These are phyloP conservation scores for Tylopilus plumbeoviolaceoides DNA, from an alignment of 768 basidiomycete species.

Conservation along the genomic window DNA sequence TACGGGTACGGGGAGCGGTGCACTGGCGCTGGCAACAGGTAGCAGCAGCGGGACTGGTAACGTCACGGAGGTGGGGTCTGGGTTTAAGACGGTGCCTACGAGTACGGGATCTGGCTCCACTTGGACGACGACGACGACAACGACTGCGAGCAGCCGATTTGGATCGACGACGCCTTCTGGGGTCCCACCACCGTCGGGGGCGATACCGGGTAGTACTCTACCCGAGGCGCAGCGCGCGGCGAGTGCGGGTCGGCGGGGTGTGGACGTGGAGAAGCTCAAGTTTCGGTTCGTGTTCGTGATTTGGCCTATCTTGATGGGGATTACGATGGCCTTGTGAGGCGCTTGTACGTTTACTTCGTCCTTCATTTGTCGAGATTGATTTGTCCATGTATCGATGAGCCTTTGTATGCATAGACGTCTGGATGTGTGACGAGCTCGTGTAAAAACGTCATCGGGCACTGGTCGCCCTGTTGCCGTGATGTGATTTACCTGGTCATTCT, in stretches of 20 bases:
- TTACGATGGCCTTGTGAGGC: conserved; percentile 49
- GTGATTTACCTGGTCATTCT: not conserved
- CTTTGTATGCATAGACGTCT: not conserved
- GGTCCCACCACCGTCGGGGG: conserved; percentile 9
- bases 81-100: conserved; percentile 1
- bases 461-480: not conserved
- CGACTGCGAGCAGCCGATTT: not conserved
- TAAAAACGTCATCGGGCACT: not conserved
- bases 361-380: not conserved
- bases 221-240: conserved; percentile 8
- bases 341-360: not conserved
- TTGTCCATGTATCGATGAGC: not conserved
- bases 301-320: conserved; percentile 54
- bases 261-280: conserved; percentile 36
- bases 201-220: not conserved
- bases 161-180: conserved; percentile 6
- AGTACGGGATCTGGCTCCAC: conserved; percentile 3
- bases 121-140: conserved; percentile 2
- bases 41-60: conserved; percentile 1
- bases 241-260: conserved; percentile 19
- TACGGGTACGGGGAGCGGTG: not conserved
- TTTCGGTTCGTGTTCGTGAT: conserved; percentile 49
- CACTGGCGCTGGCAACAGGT: conserved; percentile 4
- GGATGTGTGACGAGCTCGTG: not conserved
- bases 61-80: conserved; percentile 1